Conservation (phyloP, 208 protist species). For the Trypanosoma mega region DNA sequence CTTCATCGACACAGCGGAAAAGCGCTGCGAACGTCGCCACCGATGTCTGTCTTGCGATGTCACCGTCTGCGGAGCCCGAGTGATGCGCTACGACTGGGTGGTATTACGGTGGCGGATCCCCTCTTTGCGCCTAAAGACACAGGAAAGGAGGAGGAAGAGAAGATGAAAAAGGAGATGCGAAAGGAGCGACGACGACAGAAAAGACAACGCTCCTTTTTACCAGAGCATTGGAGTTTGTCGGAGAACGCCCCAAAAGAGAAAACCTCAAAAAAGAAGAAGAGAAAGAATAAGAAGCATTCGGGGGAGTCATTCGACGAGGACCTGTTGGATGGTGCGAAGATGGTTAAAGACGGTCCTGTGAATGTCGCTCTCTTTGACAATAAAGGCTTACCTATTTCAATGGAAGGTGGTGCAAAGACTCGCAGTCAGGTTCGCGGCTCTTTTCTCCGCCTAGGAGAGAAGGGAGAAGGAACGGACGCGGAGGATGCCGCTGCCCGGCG, state of each 20-base stretch:
- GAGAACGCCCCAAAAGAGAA: constrained; percentile 2
- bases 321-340: not conserved
- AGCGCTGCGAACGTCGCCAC: not conserved
- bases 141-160: constrained; percentile 7
- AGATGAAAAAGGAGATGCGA: constrained; percentile 12
- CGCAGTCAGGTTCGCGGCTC: too few species aligned
- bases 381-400: too few species aligned
- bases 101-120: constrained; percentile 10
- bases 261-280: not conserved
- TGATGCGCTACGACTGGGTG: constrained; percentile 26
- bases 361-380: not conserved
- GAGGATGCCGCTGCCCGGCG: not conserved
- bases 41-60: constrained; percentile 8
- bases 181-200: not conserved
- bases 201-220: constrained; percentile 22
- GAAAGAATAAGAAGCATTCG: constrained; percentile 14
- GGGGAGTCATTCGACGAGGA: too few species aligned
- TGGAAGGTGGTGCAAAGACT: too few species aligned
- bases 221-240: constrained; percentile 2
- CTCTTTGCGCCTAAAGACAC: not conserved
- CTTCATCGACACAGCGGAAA: not conserved
- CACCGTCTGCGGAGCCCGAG: constrained; percentile 25
- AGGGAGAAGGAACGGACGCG: not conserved
- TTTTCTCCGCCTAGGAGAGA: not conserved
- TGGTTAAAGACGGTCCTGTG: not conserved